Evolutionary conservation across 1,284 basidiomycete species (phyloP), one percentile per base, ranked within the genome.

Genomic region (Melampsora americana): DNA sequence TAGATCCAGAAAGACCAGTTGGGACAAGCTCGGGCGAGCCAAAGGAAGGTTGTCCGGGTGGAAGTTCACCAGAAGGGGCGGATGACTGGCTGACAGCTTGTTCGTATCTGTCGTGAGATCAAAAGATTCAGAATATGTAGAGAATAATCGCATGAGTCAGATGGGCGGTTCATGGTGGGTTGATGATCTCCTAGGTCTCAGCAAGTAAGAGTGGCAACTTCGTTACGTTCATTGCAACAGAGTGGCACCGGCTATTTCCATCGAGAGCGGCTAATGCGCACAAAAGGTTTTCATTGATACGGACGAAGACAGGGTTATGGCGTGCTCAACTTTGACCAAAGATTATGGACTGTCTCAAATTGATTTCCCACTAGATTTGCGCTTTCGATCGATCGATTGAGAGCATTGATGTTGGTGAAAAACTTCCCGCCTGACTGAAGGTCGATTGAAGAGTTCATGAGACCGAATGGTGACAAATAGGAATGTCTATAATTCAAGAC

Each of bases 311-410:
- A 9, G 9, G 9, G 35, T 35, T 35, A 20, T 23, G 4, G 50
- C 50, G 23, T 53, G 50, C 64, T 61, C 56, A 59, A 74, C 72
- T 74, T 74, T 46, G 64, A 66, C 72, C 72, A 74, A 16, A 74
- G 59, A 56, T 67, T 50, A 39, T 74, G 66, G 3, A 74, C 72
- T 23, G 65, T 74, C 26, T 66, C 64, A 48, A 74, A 74, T 42
- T 74, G 72, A 9, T 30, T 35, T 46, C 72, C 72, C 18, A 74
- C 72, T 39, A 61, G 18, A 28, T 74, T 74, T 32, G 56, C 72
- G 35, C 64, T 67, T 46, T 74, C 72, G 28, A 74, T 67, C 18
- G 65, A 66, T 12, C 72, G 72, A 61, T 74, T 74, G 32, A 74
- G 56, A 1, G 72, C 64, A 61, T 74, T 74, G 50, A 74, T 46